phyloP scores from a whole-genome alignment of 2,329 filamentous ascomycete genomes.

The Trichoderma arundinaceum region DNA sequence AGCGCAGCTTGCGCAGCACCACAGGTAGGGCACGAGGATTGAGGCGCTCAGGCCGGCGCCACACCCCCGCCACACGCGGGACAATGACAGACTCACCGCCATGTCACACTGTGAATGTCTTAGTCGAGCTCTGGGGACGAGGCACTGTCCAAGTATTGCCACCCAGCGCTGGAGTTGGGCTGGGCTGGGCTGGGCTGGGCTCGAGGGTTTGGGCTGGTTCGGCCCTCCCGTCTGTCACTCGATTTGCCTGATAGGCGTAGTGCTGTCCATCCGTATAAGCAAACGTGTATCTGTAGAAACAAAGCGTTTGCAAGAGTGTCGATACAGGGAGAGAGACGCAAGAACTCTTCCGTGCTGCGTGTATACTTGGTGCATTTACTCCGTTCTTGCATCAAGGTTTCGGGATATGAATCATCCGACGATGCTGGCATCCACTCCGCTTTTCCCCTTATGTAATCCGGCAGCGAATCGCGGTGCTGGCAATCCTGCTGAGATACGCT shows the following conservation, averaged over 20 bases:
- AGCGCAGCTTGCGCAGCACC: no score
- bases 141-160: neutral
- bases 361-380: neutral
- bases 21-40: no score
- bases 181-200: constrained; percentile 2
- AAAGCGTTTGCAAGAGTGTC: no score
- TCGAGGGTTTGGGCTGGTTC: neutral
- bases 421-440: neutral
- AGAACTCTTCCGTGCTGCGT: no score
- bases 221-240: neutral
- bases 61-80: no score
- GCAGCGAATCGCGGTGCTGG: no score
- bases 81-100: constrained; percentile 4
- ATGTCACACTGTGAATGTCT: constrained; percentile 23
- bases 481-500: no score
- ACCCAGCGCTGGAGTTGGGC: neutral
- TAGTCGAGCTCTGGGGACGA: neutral
- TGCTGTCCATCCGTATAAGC: neutral
- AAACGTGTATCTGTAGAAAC: no score
- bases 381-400: neutral
- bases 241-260: neutral
- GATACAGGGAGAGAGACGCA: no score
- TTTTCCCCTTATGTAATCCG: neutral
- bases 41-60: no score
- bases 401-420: no score